Base-by-base conservation (phyloP, 2,329 filamentous ascomycete species). In the Escovopsis weberi region DNA sequence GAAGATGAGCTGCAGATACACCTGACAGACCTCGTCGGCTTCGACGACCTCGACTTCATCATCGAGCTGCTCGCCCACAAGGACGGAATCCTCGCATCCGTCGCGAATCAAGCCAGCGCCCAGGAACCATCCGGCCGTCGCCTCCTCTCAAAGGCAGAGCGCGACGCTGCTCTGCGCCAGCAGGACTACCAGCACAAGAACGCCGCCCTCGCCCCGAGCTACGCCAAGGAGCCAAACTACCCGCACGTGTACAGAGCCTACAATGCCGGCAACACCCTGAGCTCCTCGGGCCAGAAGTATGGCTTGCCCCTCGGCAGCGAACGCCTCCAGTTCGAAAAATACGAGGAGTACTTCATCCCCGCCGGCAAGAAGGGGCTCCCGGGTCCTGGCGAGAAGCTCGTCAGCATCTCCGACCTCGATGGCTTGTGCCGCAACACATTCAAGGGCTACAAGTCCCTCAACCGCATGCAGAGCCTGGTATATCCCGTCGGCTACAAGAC, bases 391-490 rank as follows among this genome's bases (percentile, higher is more conserved):
- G 82, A 84, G 53, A 85, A 77, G 53, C 72, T 96, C 12, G 68
- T 98, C 18, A 67, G 78, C 30, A 89, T 98, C 46, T 68, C 73
- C 6, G 82, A 87, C 4, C 72, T 98, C 67, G 91, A 98, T 59
- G 86, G 85, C 0, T 70, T 98, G 26, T 98, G 91, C 53, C 75
- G 78, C 47, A 78, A 75, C n/a, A 98, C 91, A 0, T 98, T 98
- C 66, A 85, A 82, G 56, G 88, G 88, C 0, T 98, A 98, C 68
- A 89, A 88, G 62, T 66, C 83, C 3, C 72, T 98, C 46, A 98
- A 98, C 56, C 82, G 93, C 26, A 98, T 98, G 93, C 91, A 98
- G 65, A 96, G 88, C 59, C 69, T 98, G 39, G 85, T 96, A 0
- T 94, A 94, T 54, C 87, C 87, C 1, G 85, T 98, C 5, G 91